Evolutionary conservation across 257 asterid genomes (phyloP).

Genomic region (Echium plantagineum): DNA sequence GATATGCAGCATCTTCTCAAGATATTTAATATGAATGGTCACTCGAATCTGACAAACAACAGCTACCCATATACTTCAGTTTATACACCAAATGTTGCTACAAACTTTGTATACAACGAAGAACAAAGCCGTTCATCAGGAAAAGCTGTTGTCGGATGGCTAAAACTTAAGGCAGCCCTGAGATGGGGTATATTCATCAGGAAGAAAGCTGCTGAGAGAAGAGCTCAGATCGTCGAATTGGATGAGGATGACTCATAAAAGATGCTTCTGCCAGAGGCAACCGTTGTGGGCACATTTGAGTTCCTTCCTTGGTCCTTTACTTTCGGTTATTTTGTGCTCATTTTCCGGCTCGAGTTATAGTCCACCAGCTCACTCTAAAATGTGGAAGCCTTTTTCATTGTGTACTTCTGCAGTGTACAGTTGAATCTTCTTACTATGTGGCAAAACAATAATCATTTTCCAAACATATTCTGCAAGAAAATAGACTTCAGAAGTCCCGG

Average conservation of each 20-base stretch:
- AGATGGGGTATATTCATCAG: constrained; percentile 94
- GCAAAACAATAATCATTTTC: neutral
- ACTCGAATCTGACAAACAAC: constrained; percentile 35
- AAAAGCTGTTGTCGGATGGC: constrained; percentile 99
- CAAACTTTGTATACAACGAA: constrained; percentile 37
- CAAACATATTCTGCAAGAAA: neutral
- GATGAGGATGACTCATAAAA: constrained; percentile 65
- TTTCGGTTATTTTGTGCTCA: neutral
- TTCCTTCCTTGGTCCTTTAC: neutral
- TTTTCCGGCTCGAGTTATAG: neutral
- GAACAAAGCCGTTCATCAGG: constrained; percentile 74
- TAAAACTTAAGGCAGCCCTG: constrained; percentile 87
- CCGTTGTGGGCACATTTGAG: neutral
- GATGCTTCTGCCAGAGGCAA: neutral
- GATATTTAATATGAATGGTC: constrained; percentile 60
- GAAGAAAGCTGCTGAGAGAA: constrained; percentile 93
- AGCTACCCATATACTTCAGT: constrained; percentile 33
- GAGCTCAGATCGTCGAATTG: constrained; percentile 74
- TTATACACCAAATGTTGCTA: constrained; percentile 43
- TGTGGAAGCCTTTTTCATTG: constrained; percentile 13
- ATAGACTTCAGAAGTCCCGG: neutral
- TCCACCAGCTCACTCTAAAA: neutral
- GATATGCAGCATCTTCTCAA: constrained; percentile 92
- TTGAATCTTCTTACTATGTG: constrained; percentile 3
- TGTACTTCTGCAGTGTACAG: constrained; percentile 18